These are phyloP conservation scores for Phylloporus sp. DNA, from an alignment of 768 basidiomycete genomes.

Conservation along the genomic window DNA sequence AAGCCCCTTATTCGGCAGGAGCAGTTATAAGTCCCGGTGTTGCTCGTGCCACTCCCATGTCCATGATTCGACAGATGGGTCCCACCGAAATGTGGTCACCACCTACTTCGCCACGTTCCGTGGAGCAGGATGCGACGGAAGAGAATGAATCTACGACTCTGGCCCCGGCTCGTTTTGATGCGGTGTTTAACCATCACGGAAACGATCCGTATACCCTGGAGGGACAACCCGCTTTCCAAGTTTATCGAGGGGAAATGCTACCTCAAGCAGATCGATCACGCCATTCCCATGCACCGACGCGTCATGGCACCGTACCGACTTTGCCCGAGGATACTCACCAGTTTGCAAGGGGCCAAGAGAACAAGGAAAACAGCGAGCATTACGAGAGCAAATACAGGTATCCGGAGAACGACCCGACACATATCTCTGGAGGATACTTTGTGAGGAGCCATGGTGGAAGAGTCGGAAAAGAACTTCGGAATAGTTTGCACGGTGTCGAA, in stretches of 20 bases:
- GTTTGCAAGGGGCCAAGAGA: conserved; percentile 15
- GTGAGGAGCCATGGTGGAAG: conserved; percentile 26
- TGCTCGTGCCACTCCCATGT: conserved; percentile 13
- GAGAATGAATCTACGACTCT: conserved; percentile 36
- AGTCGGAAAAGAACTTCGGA: conserved; percentile 51
- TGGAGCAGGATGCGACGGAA: conserved; percentile 38
- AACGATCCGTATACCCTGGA: conserved; percentile 15
- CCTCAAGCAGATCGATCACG: conserved; percentile 18
- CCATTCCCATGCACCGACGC: conserved; percentile 11
- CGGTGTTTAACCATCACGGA: conserved; percentile 27
- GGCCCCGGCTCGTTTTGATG: conserved; percentile 45
- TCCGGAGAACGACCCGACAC: conserved; percentile 16
- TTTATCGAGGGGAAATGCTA: conserved; percentile 19
- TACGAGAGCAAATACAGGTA: conserved; percentile 12
- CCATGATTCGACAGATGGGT: conserved; percentile 4
- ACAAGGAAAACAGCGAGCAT: conserved; percentile 39
- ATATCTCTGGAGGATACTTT: conserved; percentile 30
- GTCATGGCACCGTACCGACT: conserved; percentile 7
- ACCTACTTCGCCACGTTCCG: conserved; percentile 40
- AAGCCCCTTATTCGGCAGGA: conserved; percentile 9
- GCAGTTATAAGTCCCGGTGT: conserved; percentile 11
- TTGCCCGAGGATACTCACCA: conserved; percentile 13
- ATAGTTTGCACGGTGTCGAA: conserved; percentile 37
- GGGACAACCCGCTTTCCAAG: conserved; percentile 15
- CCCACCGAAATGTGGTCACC: conserved; percentile 25